Percentiles rank a stretch among this genome's conserved stretches.
phyloP scores from a whole-genome alignment of 108 stramenopile genomes.

The Heterococcus sp. region DNA sequence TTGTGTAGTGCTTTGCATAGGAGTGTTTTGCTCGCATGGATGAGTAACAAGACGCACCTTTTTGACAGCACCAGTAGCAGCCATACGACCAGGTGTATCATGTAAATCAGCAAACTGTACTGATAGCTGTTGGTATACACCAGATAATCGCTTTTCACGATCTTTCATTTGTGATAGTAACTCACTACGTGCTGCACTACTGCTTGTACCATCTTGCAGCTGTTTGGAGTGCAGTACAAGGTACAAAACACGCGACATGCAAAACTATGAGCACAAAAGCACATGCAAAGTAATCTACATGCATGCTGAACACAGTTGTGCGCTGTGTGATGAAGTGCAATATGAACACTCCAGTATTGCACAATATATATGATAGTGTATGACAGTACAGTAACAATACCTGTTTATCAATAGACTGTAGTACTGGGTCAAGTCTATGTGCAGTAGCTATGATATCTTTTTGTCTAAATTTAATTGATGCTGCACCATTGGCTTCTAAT shows the following conservation, averaged over 20 bases:
- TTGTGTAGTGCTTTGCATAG: not conserved
- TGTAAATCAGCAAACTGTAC: constrained; percentile 99
- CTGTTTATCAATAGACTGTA: constrained; percentile 69
- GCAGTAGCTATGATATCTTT: constrained; percentile 85
- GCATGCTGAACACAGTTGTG: not conserved
- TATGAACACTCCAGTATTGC: not conserved
- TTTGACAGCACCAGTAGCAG: constrained; percentile 93
- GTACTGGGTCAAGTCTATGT: constrained; percentile 84
- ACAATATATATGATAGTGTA: not conserved
- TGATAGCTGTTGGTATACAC: constrained; percentile 88
- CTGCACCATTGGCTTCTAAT: constrained; percentile 95
- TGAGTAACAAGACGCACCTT: constrained; percentile 13
- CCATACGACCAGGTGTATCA: constrained; percentile 98
- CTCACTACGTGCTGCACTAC: not conserved
- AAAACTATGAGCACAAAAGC: not conserved
- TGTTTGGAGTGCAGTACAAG: constrained; percentile 52
- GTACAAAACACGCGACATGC: not conserved
- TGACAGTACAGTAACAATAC: not conserved
- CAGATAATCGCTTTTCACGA: constrained; percentile 71
- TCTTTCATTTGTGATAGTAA: not conserved
- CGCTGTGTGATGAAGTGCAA: not conserved
- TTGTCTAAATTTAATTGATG: constrained; percentile 90
- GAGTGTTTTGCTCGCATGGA: not conserved
- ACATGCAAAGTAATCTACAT: not conserved
- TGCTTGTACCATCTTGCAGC: not conserved